These are phyloP conservation scores for Desmodesmus armatus DNA, from an alignment of 139 green algal genomes.

Conservation along the genomic window DNA sequence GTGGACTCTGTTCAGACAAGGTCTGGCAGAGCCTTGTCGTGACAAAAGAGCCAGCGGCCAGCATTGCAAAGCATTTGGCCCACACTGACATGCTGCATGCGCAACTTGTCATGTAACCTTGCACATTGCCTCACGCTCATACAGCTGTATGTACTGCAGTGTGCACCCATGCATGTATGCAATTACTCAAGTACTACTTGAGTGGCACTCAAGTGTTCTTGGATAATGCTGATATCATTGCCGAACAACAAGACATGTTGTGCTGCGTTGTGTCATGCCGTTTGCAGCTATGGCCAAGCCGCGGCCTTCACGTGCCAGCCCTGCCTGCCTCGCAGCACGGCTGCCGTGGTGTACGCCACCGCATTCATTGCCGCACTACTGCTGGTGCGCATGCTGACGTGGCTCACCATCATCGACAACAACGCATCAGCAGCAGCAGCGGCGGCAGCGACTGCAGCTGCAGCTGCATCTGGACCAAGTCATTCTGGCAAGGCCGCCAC, in stretches of 20 bases:
- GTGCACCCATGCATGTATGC: too few relatives aligned
- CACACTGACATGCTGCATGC: background rate
- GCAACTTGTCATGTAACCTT: background rate
- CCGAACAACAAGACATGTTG: background rate
- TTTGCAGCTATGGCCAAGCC: slow-evolving; percentile 17
- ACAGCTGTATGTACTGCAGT: background rate
- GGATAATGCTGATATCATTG: background rate
- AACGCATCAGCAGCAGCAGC: background rate
- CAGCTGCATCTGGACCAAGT: background rate
- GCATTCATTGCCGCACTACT: background rate
- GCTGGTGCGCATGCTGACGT: background rate
- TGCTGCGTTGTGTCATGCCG: background rate
- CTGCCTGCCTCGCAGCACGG: background rate
- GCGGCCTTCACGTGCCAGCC: background rate
- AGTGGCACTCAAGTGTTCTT: background rate
- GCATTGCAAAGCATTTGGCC: background rate
- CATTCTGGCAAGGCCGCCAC: background rate
- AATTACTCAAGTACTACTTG: background rate
- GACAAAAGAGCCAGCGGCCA: too few relatives aligned
- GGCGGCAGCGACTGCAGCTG: background rate
- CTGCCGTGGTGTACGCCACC: background rate
- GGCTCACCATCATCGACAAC: slow-evolving; percentile 11
- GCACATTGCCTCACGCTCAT: background rate
- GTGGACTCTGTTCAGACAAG: background rate
- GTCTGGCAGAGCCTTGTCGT: too few relatives aligned